Conservation (phyloP, 2,329 filamentous ascomycete species). For the Alternaria triticina region DNA sequence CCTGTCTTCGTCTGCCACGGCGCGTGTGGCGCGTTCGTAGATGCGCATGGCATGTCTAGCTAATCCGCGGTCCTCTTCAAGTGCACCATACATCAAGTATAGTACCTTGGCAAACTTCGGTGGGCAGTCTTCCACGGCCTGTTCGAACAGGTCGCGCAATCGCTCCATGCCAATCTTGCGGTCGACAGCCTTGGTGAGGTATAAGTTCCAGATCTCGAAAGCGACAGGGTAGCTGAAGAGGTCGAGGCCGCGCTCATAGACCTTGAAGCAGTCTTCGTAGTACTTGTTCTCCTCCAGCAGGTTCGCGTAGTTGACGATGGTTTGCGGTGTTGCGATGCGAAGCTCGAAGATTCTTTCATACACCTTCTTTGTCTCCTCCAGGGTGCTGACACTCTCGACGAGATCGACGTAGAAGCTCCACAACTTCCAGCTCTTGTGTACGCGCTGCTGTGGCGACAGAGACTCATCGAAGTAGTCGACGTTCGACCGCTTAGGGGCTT, state of each 20-base stretch:
- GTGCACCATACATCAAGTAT: conserved; percentile 97
- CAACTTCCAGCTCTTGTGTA: conserved; percentile 99
- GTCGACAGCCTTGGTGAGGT: conserved; percentile 95
- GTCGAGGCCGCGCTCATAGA: conserved; percentile 94
- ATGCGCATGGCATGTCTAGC: conserved; percentile 98
- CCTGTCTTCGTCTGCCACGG: conserved; percentile 91
- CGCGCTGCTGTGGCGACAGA: conserved; percentile 89
- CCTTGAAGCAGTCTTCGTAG: conserved; percentile 95
- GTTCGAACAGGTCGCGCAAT: conserved; percentile 92
- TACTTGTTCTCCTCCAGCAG: conserved; percentile 93
- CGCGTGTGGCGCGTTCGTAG: conserved; percentile 94
- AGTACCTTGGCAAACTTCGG: conserved; percentile 95
- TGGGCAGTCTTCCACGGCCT: conserved; percentile 92
- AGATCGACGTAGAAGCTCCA: conserved; percentile 99
- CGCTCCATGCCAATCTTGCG: conserved; percentile 95
- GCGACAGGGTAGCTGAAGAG: conserved; percentile 99
- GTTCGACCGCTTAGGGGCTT: conserved; percentile 94
- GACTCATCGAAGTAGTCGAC: conserved; percentile 99
- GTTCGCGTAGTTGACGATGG: conserved; percentile 97
- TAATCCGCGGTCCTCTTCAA: conserved; percentile 94
- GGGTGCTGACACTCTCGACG: conserved; percentile 87
- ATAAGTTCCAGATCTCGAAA: conserved; percentile 98
- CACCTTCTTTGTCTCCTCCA: conserved; percentile 91
- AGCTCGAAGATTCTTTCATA: conserved; percentile 99
- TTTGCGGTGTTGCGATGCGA: conserved; percentile 96